Base-by-base conservation (phyloP, 2,329 filamentous ascomycete genomes). In the Cladosporium cucumerinum region DNA sequence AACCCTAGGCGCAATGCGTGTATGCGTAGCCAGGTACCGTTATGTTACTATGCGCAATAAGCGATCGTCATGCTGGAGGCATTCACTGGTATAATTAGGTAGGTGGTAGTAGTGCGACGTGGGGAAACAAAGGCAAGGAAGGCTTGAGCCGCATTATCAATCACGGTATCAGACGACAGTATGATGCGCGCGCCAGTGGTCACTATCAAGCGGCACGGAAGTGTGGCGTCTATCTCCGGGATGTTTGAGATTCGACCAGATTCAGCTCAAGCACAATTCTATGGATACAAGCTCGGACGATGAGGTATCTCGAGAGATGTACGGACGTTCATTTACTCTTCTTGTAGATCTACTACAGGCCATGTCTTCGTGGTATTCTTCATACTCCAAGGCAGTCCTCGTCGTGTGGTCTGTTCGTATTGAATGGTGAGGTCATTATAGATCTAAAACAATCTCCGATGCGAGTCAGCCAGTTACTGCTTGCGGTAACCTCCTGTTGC, bases 141-240 rank as follows among this genome's bases (percentile, higher is more conserved):
- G 46, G 46, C 28, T 32, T 43, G 28, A 14, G 55, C 54, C 34
- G 8, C 54, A 52, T 59, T 64, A 64, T 64, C 62, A 64, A 64
- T 58, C 54, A 64, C 23, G 39, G 32, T 46, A 52, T 46, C 62
- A 52, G 46, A 48, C 32, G n/a, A 10, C 25, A 30, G 25, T 46
- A 32, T 51, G 61, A 63, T 57, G 46, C 54, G 55, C 54, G 55
- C 54, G 54, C 54, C 54, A 57, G 30, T 26, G 11, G 18, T 52
- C 34, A 25, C 54, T 34, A 52, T 49, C 43, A 46, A 32, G 52
- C 62, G 62, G 62, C 43, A 51, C 57, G 54, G 54, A 23, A 46
- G 58, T 28, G 48, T 54, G 23, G 48, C 39, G 57, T 46, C 25
- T 61, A 52, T 51, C n/a, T 23, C 34, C 59, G 59, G 55, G 46